Conservation (phyloP, 257 asterid genomes). For the Mentha longifolia region DNA sequence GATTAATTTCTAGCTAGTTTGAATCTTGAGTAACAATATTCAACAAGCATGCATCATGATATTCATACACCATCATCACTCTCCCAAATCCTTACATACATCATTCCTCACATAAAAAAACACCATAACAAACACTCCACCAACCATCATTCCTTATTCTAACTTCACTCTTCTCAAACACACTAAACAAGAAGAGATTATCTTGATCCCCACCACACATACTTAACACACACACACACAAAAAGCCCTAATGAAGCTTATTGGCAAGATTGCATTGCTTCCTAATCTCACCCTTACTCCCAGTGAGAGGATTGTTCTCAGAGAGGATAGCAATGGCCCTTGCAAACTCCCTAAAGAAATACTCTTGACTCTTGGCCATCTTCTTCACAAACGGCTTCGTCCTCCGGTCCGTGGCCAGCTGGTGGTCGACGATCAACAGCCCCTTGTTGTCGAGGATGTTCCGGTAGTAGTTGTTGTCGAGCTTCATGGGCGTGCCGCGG, state of each 20-base stretch:
- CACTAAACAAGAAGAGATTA: constrained; percentile 21
- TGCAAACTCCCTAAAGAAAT: constrained; percentile 73
- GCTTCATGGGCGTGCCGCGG: constrained; percentile 90
- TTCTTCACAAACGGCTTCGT: constrained; percentile 85
- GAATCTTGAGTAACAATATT: constrained; percentile 21
- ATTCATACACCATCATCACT: neutral
- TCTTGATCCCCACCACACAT: constrained; percentile 1
- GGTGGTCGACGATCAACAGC: constrained; percentile 78
- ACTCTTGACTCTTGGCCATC: constrained; percentile 87
- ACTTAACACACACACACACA: neutral
- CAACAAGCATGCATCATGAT: constrained; percentile 14
- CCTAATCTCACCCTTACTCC: constrained; percentile 83
- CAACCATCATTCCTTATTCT: constrained; percentile 40
- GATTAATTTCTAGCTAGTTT: too few relatives aligned
- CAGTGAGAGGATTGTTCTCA: constrained; percentile 92
- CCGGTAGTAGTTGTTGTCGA: constrained; percentile 88
- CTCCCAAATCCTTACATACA: neutral
- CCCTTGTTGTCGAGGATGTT: constrained; percentile 93
- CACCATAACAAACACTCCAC: neutral
- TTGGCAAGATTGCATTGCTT: constrained; percentile 85
- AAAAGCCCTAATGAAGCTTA: constrained; percentile 48
- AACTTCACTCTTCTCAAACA: neutral
- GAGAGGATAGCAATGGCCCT: constrained; percentile 79
- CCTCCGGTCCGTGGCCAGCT: constrained; percentile 72
- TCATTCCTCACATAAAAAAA: neutral